Conservation (phyloP, 2,329 filamentous ascomycete genomes). For the Talaromyces sp. region DNA sequence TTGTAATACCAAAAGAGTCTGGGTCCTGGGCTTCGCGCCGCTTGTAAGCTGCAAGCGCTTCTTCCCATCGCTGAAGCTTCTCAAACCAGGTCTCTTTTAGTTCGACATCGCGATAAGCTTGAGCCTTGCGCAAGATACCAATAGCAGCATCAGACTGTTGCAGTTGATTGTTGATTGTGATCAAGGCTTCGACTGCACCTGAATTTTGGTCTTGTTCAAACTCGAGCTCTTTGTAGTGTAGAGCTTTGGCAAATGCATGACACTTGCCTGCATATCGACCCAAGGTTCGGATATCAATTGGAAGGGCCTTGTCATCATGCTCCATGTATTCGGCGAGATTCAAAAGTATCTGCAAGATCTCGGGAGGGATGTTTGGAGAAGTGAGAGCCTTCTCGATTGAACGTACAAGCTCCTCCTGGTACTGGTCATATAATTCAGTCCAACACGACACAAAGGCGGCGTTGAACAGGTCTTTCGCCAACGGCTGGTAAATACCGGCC, state of each 20-base stretch:
- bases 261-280: conserved; percentile 94
- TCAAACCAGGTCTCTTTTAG: conserved; percentile 99
- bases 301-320: conserved; percentile 95
- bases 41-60: conserved; percentile 87
- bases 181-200: conserved; percentile 90
- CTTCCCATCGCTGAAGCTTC: conserved; percentile 96
- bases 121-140: conserved; percentile 91
- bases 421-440: conserved; percentile 95
- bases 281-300: conserved; percentile 91
- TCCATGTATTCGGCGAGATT: conserved; percentile 99
- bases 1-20: conserved; percentile 86
- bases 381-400: conserved; percentile 95
- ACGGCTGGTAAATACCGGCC: conserved; percentile 82
- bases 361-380: conserved; percentile 90
- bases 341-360: conserved; percentile 86
- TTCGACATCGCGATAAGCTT: conserved; percentile 92
- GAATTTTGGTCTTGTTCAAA: conserved; percentile 97
- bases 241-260: conserved; percentile 93
- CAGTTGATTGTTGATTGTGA: conserved; percentile 98
- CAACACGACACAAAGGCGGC: conserved; percentile 98
- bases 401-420: conserved; percentile 91
- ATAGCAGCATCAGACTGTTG: conserved; percentile 98
- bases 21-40: conserved; percentile 71
- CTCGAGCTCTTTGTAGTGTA: conserved; percentile 98
- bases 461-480: conserved; percentile 94